These are phyloP conservation scores for Coemansia sp. DNA, from an alignment of 192 early-diverging fungal genomes.

Conservation along the genomic window DNA sequence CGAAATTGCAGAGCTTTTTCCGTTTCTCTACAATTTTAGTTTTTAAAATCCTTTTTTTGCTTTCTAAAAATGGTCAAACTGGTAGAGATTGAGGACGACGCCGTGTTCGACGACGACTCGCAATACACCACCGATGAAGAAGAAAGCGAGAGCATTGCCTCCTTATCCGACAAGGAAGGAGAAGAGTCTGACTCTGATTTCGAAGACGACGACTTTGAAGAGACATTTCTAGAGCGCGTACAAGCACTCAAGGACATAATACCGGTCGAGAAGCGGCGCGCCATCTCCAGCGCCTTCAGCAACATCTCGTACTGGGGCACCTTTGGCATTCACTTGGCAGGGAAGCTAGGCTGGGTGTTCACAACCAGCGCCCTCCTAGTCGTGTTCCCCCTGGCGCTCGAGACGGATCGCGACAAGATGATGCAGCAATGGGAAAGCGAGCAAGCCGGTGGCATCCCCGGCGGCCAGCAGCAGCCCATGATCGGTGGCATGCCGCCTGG, in stretches of 20 bases:
- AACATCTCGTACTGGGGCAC: constrained; percentile 59
- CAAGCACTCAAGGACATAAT: constrained; percentile 85
- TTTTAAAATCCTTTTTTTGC: neutral
- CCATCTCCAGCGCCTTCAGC: constrained; percentile 59
- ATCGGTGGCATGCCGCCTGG: constrained; percentile 4
- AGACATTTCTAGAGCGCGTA: constrained; percentile 80
- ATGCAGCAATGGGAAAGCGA: constrained; percentile 81
- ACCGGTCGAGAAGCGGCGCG: constrained; percentile 68
- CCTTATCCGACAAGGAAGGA: constrained; percentile 40
- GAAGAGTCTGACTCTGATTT: constrained; percentile 56
- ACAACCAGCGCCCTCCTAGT: constrained; percentile 83
- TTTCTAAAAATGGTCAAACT: constrained; percentile 37
- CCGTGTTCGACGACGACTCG: constrained; percentile 39
- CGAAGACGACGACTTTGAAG: constrained; percentile 74
- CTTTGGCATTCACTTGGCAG: constrained; percentile 62
- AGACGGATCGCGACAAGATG: constrained; percentile 84
- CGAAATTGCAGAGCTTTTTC: neutral
- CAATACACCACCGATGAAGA: constrained; percentile 49
- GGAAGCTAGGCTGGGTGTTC: constrained; percentile 85
- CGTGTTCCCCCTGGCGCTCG: constrained; percentile 80
- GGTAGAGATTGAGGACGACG: constrained; percentile 44
- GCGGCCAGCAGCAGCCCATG: constrained; percentile 3
- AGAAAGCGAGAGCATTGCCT: neutral
- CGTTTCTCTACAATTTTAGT: neutral
- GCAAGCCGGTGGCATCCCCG: constrained; percentile 19